A percentile compares a stretch with the other conserved stretches of the same genome.
phyloP scores from a whole-genome alignment of 441 rosid genomes.

The Dalechampia spathulata region DNA sequence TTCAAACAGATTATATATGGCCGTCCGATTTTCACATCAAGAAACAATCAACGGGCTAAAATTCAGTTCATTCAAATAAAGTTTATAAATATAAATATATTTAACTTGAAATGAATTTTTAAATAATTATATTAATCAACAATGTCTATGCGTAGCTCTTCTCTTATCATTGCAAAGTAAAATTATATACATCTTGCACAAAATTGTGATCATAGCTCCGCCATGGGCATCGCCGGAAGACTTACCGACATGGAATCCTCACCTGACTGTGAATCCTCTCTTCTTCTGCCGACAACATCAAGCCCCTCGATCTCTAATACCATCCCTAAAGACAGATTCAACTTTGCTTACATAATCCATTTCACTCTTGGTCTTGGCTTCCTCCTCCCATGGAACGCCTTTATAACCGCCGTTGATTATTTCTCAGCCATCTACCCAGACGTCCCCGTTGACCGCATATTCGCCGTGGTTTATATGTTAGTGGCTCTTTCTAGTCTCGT shows the following conservation, averaged over 20 bases:
- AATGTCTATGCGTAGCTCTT: too few relatives aligned
- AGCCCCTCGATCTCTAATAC: conserved; percentile 2
- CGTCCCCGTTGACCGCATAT: conserved; percentile 71
- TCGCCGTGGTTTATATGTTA: conserved; percentile 67
- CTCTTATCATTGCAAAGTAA: too few relatives aligned
- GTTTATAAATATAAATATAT: too few relatives aligned
- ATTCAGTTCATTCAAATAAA: too few relatives aligned
- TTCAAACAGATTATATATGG: too few relatives aligned
- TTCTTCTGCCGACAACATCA: conserved; percentile 30
- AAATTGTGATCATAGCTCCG: too few relatives aligned
- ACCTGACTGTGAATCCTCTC: conserved; percentile 45
- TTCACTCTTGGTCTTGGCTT: conserved; percentile 71
- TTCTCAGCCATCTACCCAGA: conserved; percentile 84
- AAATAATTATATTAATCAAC: too few relatives aligned
- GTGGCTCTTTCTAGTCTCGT: conserved; percentile 42
- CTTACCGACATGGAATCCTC: conserved; percentile 23
- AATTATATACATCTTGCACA: too few relatives aligned
- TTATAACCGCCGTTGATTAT: conserved; percentile 96
- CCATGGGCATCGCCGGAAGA: conserved; percentile 37
- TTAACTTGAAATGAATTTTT: too few relatives aligned
- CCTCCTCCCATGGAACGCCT: conserved; percentile 93
- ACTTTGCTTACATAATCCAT: conserved; percentile 73
- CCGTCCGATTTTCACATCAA: too few relatives aligned
- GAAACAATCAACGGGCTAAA: too few relatives aligned
- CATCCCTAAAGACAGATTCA: conserved; percentile 52